Conservation (phyloP, 2,329 filamentous ascomycete genomes). For the Karstenula rhodostoma region DNA sequence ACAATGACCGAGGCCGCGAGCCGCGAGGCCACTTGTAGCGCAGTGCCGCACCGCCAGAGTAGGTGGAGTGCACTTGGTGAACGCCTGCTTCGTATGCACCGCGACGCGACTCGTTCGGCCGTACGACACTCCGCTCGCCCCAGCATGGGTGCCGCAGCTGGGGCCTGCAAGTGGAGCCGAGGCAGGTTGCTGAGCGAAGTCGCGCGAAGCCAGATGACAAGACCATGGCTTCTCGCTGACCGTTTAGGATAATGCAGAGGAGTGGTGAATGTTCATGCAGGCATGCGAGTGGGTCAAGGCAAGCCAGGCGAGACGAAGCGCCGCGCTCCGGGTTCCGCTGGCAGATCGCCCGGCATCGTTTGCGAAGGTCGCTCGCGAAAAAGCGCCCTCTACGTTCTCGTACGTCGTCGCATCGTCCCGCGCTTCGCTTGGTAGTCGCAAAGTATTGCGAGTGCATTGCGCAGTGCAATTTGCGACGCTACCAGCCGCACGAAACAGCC, state of each 20-base stretch:
- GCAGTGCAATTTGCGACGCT: conserved; percentile 2
- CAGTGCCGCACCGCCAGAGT: background rate
- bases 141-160: background rate
- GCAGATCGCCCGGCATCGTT: conserved; percentile 2
- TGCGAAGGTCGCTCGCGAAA: conserved; percentile 2
- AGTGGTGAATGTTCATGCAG: background rate
- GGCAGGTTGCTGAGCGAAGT: background rate
- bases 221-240: conserved; percentile 1
- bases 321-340: conserved; percentile 4
- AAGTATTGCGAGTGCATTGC: conserved; percentile 6
- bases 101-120: conserved; percentile 2
- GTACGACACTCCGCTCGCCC: conserved; percentile 3
- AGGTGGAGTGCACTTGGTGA: conserved; percentile 7
- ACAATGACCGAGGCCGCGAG: background rate
- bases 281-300: conserved; percentile 2
- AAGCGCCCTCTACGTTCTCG: background rate
- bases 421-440: conserved; percentile 9
- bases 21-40: conserved; percentile 7
- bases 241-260: conserved; percentile 5
- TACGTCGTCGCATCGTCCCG: conserved; percentile 5
- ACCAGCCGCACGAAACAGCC: conserved; percentile 4
- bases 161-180: background rate
- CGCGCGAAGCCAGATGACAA: background rate
- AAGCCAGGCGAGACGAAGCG: conserved; percentile 5
- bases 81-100: conserved; percentile 6